Evolutionary conservation across 192 early-diverging fungal genomes (phyloP), one percentile per base, ranked within the genome.

Genomic region (Linnemannia elongata): DNA sequence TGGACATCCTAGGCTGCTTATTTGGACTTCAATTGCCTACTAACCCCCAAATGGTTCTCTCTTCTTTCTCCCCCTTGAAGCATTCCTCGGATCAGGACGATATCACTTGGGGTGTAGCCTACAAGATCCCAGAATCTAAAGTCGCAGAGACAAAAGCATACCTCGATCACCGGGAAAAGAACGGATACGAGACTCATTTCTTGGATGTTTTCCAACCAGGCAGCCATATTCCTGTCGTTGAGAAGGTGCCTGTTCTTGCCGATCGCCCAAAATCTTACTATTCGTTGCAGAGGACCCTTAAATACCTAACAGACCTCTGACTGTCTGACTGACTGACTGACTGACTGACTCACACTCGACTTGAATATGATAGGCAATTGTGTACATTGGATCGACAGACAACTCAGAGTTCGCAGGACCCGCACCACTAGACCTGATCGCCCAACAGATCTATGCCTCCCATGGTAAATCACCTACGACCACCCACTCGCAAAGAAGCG

Each of bases 161-260:
- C 63, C 83, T 99, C 69, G 97, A 97, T 75, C 93, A 96, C 83
- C 90, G 97, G 39, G 97, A 99, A 91, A 97, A 93, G 91, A 95
- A 96, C 80, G 97, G 97, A 6, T 99, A 99, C 77, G 88, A 92
- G 6, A 89, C 91, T 24, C 92, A 94, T 42, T 86, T 90, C 52
- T 88, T 93, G 17, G 91, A 94, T 36, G 93, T 97, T 18, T 96
- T 87, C 85, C 86, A 89, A 24, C 86, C 87, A 9, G 81, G 77
- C 5, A 75, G 38, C 13, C 72, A 74, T 24, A 79, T 78, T 24
- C 84, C 84, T 36, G 88, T 90, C n/a, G 91, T 96, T 30, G 88
- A 88, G 75, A 89, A 92, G 83, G 93, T 93, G 86, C 69, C 45
- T 6, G 60, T 30, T 38, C 71, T 35, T 33, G 38, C 57, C 17